Conservation (phyloP, 805 yeast genomes). For the Zygosaccharomyces gambellarensis region DNA sequence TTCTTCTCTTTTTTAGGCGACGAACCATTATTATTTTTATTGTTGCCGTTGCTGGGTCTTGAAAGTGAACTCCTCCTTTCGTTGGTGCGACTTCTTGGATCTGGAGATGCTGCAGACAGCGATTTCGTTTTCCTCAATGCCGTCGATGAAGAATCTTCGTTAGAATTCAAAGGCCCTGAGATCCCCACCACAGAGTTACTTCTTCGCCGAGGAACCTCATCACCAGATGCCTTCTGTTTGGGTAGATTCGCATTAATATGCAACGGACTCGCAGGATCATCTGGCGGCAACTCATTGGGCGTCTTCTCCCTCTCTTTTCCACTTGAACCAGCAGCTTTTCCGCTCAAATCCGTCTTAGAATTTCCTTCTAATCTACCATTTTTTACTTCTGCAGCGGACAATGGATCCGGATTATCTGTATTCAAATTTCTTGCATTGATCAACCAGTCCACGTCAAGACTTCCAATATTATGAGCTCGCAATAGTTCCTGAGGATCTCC, state of each 20-base stretch:
- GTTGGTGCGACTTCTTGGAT: neutral
- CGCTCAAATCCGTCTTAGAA: neutral
- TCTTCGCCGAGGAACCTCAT: neutral
- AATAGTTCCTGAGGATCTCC: slow-evolving; percentile 18
- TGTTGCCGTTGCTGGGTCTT: neutral
- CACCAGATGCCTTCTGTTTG: neutral
- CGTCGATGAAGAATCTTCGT: neutral
- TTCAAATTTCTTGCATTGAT: slow-evolving; percentile 19
- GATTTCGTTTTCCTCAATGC: slow-evolving; percentile 33
- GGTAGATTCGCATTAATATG: slow-evolving; percentile 5
- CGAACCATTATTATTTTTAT: neutral
- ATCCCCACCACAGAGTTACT: slow-evolving; percentile 1
- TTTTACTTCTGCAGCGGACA: neutral
- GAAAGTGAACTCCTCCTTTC: slow-evolving; percentile 11
- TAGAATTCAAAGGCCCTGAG: neutral
- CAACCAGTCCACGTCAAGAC: slow-evolving; percentile 32
- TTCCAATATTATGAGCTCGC: slow-evolving; percentile 22
- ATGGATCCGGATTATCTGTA: slow-evolving; percentile 2
- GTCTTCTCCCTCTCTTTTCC: neutral
- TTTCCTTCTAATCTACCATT: neutral
- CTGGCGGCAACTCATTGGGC: slow-evolving; percentile 5
- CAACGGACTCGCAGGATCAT: slow-evolving; percentile 10
- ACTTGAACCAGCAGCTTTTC: neutral
- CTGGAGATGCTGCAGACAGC: slow-evolving; percentile 21
- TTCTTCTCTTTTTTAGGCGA: slow-evolving; percentile 27